Conservation (phyloP, 441 rosid species). For the Pelargonium cotyledonis region DNA sequence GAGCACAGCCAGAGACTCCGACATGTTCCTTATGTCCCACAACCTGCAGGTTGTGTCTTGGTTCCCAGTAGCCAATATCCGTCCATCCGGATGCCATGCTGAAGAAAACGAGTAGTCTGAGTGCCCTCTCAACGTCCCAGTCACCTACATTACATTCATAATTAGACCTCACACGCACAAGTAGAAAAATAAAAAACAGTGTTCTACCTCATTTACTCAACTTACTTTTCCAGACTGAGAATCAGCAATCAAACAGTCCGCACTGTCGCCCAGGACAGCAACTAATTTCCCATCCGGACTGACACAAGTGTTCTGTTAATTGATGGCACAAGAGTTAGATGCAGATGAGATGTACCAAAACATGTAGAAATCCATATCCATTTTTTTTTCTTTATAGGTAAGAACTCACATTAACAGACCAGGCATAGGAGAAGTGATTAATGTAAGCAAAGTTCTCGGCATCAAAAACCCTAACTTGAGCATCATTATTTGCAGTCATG, state of each 20-base stretch:
- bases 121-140: slow-evolving; percentile 49
- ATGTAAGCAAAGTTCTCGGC: slow-evolving; percentile 43
- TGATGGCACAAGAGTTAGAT: background rate
- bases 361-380: background rate
- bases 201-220: background rate
- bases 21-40: slow-evolving; percentile 63
- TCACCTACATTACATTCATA: slow-evolving; percentile 19
- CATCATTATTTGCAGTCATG: slow-evolving; percentile 56
- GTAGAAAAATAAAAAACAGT: background rate
- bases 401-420: slow-evolving; percentile 66
- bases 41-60: slow-evolving; percentile 72
- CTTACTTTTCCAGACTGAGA: slow-evolving; percentile 52
- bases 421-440: slow-evolving; percentile 36
- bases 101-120: slow-evolving; percentile 66
- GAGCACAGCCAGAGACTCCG: slow-evolving; percentile 43
- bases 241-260: slow-evolving; percentile 53
- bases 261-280: slow-evolving; percentile 58
- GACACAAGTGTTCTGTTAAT: slow-evolving; percentile 40
- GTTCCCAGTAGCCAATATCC: slow-evolving; percentile 61
- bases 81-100: slow-evolving; percentile 73
- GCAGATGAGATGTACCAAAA: background rate
- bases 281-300: slow-evolving; percentile 59
- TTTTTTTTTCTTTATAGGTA: background rate
- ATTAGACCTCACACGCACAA: background rate
- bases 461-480: slow-evolving; percentile 47